Evolutionary conservation across 2,329 filamentous ascomycete species (phyloP).

Genomic region (Aspergillus calidoustus): DNA sequence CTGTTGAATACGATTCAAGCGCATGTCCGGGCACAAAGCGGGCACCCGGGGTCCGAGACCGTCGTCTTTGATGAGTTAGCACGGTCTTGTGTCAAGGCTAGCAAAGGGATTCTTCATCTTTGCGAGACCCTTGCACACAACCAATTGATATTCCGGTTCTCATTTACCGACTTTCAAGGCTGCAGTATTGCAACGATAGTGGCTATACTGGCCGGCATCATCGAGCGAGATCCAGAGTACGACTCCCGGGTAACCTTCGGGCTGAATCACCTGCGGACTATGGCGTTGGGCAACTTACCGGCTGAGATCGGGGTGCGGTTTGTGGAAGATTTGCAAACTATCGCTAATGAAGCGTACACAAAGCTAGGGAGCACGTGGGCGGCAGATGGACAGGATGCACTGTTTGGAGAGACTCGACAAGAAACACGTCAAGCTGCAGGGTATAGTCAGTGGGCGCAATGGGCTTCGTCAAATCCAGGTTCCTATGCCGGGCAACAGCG

Average conservation of each 20-base stretch:
- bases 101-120: not conserved
- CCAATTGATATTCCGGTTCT: slow-evolving; percentile 37
- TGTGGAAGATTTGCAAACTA: slow-evolving; percentile 33
- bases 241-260: slow-evolving; percentile 36
- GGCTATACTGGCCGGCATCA: slow-evolving; percentile 34
- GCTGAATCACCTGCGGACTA: slow-evolving; percentile 37
- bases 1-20: slow-evolving; percentile 27
- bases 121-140: slow-evolving; percentile 31
- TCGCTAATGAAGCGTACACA: slow-evolving; percentile 30
- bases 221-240: slow-evolving; percentile 40
- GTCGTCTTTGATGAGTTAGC: slow-evolving; percentile 21
- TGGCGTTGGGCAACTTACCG: slow-evolving; percentile 40
- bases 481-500: not conserved
- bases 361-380: not conserved
- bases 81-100: slow-evolving; percentile 33
- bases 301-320: slow-evolving; percentile 34
- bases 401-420: slow-evolving; percentile 17
- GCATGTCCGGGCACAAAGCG: not conserved
- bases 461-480: not conserved
- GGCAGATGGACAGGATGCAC: slow-evolving; percentile 16
- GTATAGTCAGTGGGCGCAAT: not conserved
- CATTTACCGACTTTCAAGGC: slow-evolving; percentile 47
- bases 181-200: slow-evolving; percentile 47
- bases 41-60: not conserved
- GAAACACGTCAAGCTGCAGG: not conserved